A percentile compares a stretch with the other conserved stretches of the same genome.
phyloP scores from a whole-genome alignment of 371 early-diverging fungal genomes.

The Rhizopus sp. region DNA sequence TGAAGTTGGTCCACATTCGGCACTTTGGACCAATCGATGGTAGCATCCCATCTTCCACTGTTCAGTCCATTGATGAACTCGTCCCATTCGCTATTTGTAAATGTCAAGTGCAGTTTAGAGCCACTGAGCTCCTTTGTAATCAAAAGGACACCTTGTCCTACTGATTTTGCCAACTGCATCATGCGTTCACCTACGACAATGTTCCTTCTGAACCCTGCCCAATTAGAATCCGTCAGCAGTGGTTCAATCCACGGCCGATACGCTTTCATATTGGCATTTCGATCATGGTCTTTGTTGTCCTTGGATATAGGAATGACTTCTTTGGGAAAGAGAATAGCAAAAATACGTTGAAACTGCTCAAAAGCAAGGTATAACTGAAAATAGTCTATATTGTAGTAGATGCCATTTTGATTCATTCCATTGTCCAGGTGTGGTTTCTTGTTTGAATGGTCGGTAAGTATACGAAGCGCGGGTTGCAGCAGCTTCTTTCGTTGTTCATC shows the following conservation, averaged over 20 bases:
- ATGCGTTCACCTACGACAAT: conserved; percentile 54
- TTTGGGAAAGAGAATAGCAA: conserved; percentile 39
- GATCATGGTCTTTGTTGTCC: conserved; percentile 41
- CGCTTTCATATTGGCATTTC: conserved; percentile 50
- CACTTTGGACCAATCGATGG: conserved; percentile 29
- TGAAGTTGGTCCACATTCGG: conserved; percentile 12
- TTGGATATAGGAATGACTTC: conserved; percentile 26
- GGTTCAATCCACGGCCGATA: conserved; percentile 51
- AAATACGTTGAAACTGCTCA: conserved; percentile 47
- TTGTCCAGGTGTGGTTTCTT: conserved; percentile 55
- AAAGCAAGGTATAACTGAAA: conserved; percentile 50
- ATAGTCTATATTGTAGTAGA: conserved; percentile 56
- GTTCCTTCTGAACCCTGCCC: conserved; percentile 54
- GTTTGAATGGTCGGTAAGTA: conserved; percentile 42
- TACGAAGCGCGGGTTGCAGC: conserved; percentile 36
- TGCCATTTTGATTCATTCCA: conserved; percentile 57
- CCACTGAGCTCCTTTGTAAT: conserved; percentile 55
- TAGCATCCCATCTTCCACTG: conserved; percentile 38
- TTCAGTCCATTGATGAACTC: conserved; percentile 44
- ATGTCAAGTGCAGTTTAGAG: conserved; percentile 51
- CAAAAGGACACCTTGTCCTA: conserved; percentile 47
- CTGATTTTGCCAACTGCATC: conserved; percentile 44
- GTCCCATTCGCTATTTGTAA: conserved; percentile 56
- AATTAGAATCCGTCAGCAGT: conserved; percentile 42
- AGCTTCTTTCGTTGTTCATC: conserved; percentile 33